Evolutionary conservation across 1,139 yeast species (phyloP).

Genomic region (Saccharomyces hybrid): DNA sequence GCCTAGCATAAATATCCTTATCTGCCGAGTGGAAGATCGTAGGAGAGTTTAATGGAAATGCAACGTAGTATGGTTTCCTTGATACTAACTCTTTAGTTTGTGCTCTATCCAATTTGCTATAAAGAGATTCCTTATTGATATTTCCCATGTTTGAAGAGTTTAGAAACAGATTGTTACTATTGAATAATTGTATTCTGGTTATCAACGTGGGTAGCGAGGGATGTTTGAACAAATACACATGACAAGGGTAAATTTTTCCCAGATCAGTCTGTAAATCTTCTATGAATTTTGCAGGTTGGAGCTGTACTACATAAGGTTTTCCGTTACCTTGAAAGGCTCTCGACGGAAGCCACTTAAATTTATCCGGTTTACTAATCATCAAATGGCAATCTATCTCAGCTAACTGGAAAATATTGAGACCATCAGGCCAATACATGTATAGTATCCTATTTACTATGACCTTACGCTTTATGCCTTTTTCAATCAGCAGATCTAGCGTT

Average conservation of each 20-base stretch:
- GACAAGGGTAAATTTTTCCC: slow-evolving; percentile 44
- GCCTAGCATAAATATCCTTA: slow-evolving; percentile 41
- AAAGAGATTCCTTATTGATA: slow-evolving; percentile 7
- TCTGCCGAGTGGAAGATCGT: slow-evolving; percentile 56
- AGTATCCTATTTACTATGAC: slow-evolving; percentile 33
- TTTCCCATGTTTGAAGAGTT: slow-evolving; percentile 2
- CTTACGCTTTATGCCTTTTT: slow-evolving; percentile 12
- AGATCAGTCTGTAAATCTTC: slow-evolving; percentile 42
- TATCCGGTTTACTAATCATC: slow-evolving; percentile 49
- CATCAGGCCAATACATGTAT: slow-evolving; percentile 52
- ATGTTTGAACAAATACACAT: slow-evolving; percentile 61
- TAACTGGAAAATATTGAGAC: slow-evolving; percentile 58
- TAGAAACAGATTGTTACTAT: slow-evolving; percentile 30
- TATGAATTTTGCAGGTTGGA: slow-evolving; percentile 39
- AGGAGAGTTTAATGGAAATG: slow-evolving; percentile 62
- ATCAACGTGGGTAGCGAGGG: slow-evolving; percentile 56
- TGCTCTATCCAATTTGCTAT: slow-evolving; percentile 15
- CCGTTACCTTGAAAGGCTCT: slow-evolving; percentile 41
- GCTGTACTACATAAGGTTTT: slow-evolving; percentile 34
- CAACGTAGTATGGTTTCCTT: slow-evolving; percentile 55
- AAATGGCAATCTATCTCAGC: slow-evolving; percentile 67
- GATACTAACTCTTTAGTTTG: slow-evolving; percentile 39
- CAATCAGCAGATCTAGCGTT: slow-evolving; percentile 4
- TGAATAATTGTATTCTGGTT: slow-evolving; percentile 63
- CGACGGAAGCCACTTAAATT: slow-evolving; percentile 52